Evolutionary conservation across 306 rosid genomes (phyloP).

Genomic region (Corylus americana): DNA sequence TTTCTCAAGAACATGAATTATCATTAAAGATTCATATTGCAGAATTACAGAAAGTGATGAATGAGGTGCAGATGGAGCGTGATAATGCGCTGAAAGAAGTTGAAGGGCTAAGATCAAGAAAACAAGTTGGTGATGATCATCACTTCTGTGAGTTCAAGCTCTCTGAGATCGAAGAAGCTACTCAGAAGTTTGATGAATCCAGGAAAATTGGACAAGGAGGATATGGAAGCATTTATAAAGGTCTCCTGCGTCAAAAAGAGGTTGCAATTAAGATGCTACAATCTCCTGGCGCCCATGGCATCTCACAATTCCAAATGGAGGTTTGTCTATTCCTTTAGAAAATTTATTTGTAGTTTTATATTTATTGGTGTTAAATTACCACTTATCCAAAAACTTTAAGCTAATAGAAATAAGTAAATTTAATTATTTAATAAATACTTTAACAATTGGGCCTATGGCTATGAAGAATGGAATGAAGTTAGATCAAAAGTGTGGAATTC

Average conservation of each 20-base stretch:
- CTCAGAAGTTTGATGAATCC: slow-evolving; percentile 51
- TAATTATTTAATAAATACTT: too few species aligned
- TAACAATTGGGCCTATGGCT: too few species aligned
- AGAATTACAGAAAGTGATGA: slow-evolving; percentile 56
- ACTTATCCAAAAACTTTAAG: too few species aligned
- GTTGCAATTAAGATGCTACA: slow-evolving; percentile 75
- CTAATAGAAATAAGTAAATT: too few species aligned
- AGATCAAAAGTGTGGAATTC: slow-evolving; percentile 1
- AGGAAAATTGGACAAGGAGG: slow-evolving; percentile 92
- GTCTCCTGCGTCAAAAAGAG: slow-evolving; percentile 63
- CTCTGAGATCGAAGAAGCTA: slow-evolving; percentile 70
- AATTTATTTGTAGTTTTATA: neutral
- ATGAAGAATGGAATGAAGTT: too few species aligned
- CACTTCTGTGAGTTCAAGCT: slow-evolving; percentile 65
- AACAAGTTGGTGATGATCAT: slow-evolving; percentile 33
- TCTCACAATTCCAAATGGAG: slow-evolving; percentile 61
- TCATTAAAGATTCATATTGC: slow-evolving; percentile 55
- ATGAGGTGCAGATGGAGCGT: slow-evolving; percentile 55
- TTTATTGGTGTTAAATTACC: too few species aligned
- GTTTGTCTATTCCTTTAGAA: slow-evolving; percentile 14
- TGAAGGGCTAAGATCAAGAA: slow-evolving; percentile 55
- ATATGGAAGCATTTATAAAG: slow-evolving; percentile 80
- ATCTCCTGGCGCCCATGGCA: slow-evolving; percentile 66
- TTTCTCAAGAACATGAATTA: slow-evolving; percentile 48
- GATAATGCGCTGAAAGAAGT: slow-evolving; percentile 68